Base-by-base conservation (phyloP, 2,329 filamentous ascomycete species). In the Alternaria conjuncta region DNA sequence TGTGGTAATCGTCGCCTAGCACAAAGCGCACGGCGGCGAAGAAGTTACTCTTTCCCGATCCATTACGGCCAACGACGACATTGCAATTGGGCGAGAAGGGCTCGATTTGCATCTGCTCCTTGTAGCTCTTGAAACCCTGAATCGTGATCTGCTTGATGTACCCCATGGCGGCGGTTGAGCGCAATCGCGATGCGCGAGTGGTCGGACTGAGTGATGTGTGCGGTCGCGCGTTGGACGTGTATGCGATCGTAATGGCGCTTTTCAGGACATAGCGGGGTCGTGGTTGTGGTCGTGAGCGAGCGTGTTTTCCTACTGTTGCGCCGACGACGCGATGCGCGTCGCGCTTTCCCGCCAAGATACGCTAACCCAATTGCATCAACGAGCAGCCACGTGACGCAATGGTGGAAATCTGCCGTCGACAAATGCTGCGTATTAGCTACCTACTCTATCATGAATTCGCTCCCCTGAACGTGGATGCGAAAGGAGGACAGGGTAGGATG, bases 141-240 rank as follows among this genome's bases (percentile, higher is more conserved):
- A 99, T 98, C 82, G 97, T 98, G 81, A 98, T 97, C 85, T 99
- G 96, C 83, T 99, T 99, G 87, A 99, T 97, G 85, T 96, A 96
- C 32, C 76, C 76, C 77, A 79, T 79, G 20, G 60, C 63, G 66
- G 65, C 68, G 71, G 67, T 46, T 53, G 49, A 11, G 60, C 62
- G 58, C 65, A 54, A 26, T 49, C 58, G 18, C 32, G 36, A 43
- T 21, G 53, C 46, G 36, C 36, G 32, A 9, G 23, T 25, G n/a
- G 36, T 25, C 21, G 4, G 20, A 12, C 30, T 13, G 18, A 23
- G 11, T n/a, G 36, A 18, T n/a, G n/a, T 18, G 23, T 18, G 32
- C 57, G 57, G 57, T 43, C 57, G 57, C 57, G 57, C 41, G 20
- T 56, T 9, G 15, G 20, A 25, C 9, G 43, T 55, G 6, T 50